Evolutionary conservation across 371 early-diverging fungal genomes (phyloP), one percentile per base, ranked within the genome.

Genomic region (Lichtheimia corymbifera): DNA sequence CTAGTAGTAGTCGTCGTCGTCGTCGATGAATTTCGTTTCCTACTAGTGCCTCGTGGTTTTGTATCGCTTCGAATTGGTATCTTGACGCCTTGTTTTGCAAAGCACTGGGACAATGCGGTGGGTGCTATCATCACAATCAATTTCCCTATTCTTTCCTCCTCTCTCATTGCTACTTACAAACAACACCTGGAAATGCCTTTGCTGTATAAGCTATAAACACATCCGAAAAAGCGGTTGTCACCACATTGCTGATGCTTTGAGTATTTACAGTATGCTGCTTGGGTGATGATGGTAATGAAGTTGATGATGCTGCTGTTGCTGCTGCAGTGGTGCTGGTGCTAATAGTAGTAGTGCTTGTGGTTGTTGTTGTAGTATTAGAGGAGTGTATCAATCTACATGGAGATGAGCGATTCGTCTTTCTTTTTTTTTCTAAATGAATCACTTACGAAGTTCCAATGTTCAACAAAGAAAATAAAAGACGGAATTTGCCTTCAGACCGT

Each of bases 61-160:
- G 65, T 56, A 22, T 65, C 65, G 15, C 55, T 42, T 42, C 88
- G 81, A 59, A 87, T 85, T 43, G 89, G 87, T 59, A 89, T 89
- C 65, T 86, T 84, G 51, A 88, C 72, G 12, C 90, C 89, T 69
- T 90, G 89, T 35, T 77, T 78, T 5, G 88, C 87, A 72, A 91
- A 89, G 58, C 85, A 82, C 70, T 82, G 84, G 0, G 90, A 88
- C 0, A 91, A 67, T 14, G 75, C 72, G 4, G 89, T 89, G 1
- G 90, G 87, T 59, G 78, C 85, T 90, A 72, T 25, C 42, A 35
- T 35, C 35, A 35, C 35, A 35, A 35, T 35, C 35, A 35, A 11
- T 35, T 28, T 9, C 35, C 35, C 35, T 35, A 35, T 35, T 35
- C 28, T 28, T 5, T 28, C 9, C 35, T 35, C 9, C 11, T 41